phyloP scores from a whole-genome alignment of 257 asterid species.

The Rubia yunnanensis region DNA sequence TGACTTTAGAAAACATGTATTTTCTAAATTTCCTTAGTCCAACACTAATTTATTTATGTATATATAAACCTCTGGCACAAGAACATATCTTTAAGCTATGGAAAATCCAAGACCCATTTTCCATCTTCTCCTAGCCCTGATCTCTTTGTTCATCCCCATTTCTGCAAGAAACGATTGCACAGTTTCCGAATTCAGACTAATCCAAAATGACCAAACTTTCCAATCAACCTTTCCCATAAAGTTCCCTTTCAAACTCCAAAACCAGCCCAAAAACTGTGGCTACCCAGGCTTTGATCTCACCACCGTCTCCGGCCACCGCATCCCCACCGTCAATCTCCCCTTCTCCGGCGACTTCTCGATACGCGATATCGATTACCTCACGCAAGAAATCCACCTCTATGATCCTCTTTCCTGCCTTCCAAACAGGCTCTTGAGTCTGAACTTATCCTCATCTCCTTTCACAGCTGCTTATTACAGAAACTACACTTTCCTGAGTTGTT shows the following conservation, averaged over 20 bases:
- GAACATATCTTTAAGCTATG: conserved; percentile 27
- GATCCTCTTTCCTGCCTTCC: conserved; percentile 59
- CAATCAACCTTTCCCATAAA: conserved; percentile 15
- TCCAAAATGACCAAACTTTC: not conserved
- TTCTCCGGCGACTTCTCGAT: conserved; percentile 43
- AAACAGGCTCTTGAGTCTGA: conserved; percentile 29
- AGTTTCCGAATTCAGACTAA: conserved; percentile 8
- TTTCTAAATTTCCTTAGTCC: too few species aligned
- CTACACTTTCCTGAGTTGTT: conserved; percentile 55
- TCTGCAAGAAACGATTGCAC: conserved; percentile 31
- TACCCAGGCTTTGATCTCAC: conserved; percentile 43
- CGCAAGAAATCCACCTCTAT: conserved; percentile 44
- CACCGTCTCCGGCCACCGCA: not conserved
- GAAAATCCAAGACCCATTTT: conserved; percentile 13
- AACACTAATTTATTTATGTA: too few species aligned
- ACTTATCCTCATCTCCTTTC: conserved; percentile 51
- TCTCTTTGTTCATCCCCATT: conserved; percentile 9
- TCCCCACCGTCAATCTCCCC: conserved; percentile 35
- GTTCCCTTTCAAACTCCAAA: conserved; percentile 25
- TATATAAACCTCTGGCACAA: too few species aligned
- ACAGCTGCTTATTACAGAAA: conserved; percentile 16
- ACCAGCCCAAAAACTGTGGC: conserved; percentile 34
- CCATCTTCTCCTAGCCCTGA: conserved; percentile 22
- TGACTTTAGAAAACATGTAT: too few species aligned
- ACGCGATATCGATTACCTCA: conserved; percentile 36